These are phyloP conservation scores for Misopates orontium DNA, from an alignment of 257 asterid species.

Conservation along the genomic window DNA sequence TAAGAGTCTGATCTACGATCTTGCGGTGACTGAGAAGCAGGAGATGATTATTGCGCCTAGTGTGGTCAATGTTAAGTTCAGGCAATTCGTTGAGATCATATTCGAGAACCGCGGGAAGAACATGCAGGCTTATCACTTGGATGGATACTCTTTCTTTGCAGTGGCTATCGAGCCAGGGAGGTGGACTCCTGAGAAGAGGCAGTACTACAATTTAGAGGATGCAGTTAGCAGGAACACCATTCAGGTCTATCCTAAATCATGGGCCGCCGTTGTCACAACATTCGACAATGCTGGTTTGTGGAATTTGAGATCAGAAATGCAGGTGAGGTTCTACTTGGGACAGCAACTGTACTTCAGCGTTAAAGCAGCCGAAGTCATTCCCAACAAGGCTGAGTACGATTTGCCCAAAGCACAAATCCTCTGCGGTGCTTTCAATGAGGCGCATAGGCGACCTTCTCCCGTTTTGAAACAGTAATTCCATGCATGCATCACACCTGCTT, in stretches of 20 bases:
- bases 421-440: not conserved
- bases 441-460: not conserved
- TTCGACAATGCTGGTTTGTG: conserved; percentile 51
- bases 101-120: conserved; percentile 23
- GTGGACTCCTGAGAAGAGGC: conserved; percentile 23
- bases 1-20: conserved; percentile 2
- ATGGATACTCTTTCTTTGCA: conserved; percentile 25
- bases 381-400: conserved; percentile 38
- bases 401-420: conserved; percentile 27
- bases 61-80: conserved; percentile 18
- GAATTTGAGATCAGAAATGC: conserved; percentile 46
- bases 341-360: conserved; percentile 44
- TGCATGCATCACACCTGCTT: too few relatives aligned
- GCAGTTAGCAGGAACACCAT: conserved; percentile 25
- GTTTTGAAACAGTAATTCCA: not conserved
- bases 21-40: conserved; percentile 1
- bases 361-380: conserved; percentile 16
- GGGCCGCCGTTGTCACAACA: conserved; percentile 38
- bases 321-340: conserved; percentile 45
- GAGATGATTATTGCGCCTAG: conserved; percentile 11
- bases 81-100: conserved; percentile 26
- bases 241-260: conserved; percentile 45
- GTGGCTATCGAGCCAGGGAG: conserved; percentile 26
- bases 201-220: conserved; percentile 22
- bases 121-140: conserved; percentile 22